These are phyloP conservation scores for Candida andamanensis DNA, from an alignment of 805 yeast genomes.

Conservation along the genomic window DNA sequence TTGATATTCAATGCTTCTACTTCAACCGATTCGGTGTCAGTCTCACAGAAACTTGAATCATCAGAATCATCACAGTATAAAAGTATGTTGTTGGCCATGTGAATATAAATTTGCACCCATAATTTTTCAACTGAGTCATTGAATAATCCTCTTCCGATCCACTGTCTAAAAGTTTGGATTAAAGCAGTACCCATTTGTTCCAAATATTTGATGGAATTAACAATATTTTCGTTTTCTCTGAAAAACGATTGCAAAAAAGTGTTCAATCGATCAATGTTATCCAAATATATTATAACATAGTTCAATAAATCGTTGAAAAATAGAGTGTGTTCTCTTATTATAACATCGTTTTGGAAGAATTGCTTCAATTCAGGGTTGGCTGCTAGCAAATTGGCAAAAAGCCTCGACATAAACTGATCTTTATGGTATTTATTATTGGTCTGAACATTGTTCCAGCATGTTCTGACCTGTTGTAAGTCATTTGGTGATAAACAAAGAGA, in stretches of 20 bases:
- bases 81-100: conserved; percentile 34
- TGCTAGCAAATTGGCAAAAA: conserved; percentile 30
- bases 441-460: conserved; percentile 31
- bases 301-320: conserved; percentile 33
- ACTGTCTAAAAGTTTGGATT: conserved; percentile 32
- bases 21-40: conserved; percentile 17
- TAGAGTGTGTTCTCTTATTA: conserved; percentile 24
- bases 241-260: conserved; percentile 31
- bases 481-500: conserved; percentile 8
- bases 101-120: conserved; percentile 39
- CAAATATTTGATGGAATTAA: conserved; percentile 24
- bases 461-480: conserved; percentile 16
- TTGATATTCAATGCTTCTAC: conserved; percentile 24
- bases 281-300: conserved; percentile 26
- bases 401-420: conserved; percentile 24
- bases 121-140: conserved; percentile 27
- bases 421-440: conserved; percentile 24
- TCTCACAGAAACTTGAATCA: conserved; percentile 13
- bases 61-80: conserved; percentile 17
- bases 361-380: conserved; percentile 22
- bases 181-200: conserved; percentile 40
- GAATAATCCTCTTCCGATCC: conserved; percentile 28
- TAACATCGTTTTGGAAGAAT: conserved; percentile 17
- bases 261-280: conserved; percentile 23
- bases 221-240: conserved; percentile 24